Evolutionary conservation across 768 basidiomycete genomes (phyloP), one percentile per base, ranked within the genome.

Genomic region (Amanita jacksonii): DNA sequence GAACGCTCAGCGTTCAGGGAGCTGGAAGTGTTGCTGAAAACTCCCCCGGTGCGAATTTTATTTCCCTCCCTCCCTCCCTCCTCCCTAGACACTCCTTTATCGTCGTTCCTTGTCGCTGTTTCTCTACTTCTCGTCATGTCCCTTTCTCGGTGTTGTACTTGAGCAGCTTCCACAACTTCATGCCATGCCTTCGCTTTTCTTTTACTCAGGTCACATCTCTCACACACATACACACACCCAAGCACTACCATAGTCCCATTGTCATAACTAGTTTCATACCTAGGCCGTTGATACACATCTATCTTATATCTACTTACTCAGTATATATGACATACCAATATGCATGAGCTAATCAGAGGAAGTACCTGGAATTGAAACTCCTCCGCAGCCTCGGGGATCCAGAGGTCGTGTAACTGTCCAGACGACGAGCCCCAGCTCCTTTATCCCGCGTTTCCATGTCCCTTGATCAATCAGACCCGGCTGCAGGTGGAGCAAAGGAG

Each of bases 11-110:
- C 71, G 71, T 44, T 57, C 67, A 32, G 65, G 74, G 22, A 71
- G 74, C 43, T 86, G 82, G 85, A 79, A 65, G 57, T 86, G 85
- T 57, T 86, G 85, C 61, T 76, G 72, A 34, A n/a, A 5, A 61
- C 56, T 38, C 34, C 28, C 54, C 64, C 49, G 50, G 53, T 43
- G 38, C 48, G 46, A 44, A 38, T 38, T 37, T 37, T 20, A 7
- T 23, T 37, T 9, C 28, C n/a, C 28, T 13, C 18, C 15, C 19
- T 36, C 46, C 45, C 38, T 38, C 36, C 34, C 42, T 45, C 46
- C 48, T 48, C 38, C 41, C 54, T 48, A 6, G 43, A 51, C 55
- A 45, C 38, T 55, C 53, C 47, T 53, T 54, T 54, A 38, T 41
- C 44, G 42, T 41, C 58, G 38, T 50, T 54, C 52, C 38, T 52